These are phyloP conservation scores for Linanthus parryae DNA, from an alignment of 148 eudicot species.

Conservation along the genomic window DNA sequence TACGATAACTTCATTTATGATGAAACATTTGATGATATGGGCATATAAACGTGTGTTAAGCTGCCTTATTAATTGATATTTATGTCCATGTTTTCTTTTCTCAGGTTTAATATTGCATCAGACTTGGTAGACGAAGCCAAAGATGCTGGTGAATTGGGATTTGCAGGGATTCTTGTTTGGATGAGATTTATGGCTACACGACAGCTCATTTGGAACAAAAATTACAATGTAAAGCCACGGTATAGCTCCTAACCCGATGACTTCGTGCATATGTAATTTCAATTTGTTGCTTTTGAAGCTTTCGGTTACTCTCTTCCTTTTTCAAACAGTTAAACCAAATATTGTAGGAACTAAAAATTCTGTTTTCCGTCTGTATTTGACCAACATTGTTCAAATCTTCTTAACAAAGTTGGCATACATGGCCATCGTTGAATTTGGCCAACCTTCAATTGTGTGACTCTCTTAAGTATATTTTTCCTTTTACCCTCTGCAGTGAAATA, in stretches of 20 bases:
- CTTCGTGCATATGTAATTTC: neutral
- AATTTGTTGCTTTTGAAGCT: neutral
- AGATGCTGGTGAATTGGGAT: slow-evolving; percentile 76
- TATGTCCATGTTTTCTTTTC: slow-evolving; percentile 5
- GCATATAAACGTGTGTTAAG: too few relatives aligned
- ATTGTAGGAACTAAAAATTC: too few relatives aligned
- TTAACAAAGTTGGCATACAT: too few relatives aligned
- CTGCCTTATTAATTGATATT: too few relatives aligned
- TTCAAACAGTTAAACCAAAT: too few relatives aligned
- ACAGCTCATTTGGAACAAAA: slow-evolving; percentile 97
- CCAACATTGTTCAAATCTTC: too few relatives aligned
- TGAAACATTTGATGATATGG: too few relatives aligned
- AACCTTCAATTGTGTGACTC: neutral
- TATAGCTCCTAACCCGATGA: slow-evolving; percentile 16
- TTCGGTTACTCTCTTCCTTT: too few relatives aligned
- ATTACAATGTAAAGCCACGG: slow-evolving; percentile 98
- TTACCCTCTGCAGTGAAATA: slow-evolving; percentile 66
- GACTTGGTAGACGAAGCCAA: slow-evolving; percentile 79
- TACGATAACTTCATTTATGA: too few relatives aligned
- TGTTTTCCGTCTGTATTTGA: too few relatives aligned
- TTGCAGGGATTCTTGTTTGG: slow-evolving; percentile 97
- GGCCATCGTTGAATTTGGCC: too few relatives aligned
- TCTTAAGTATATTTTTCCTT: neutral
- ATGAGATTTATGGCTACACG: slow-evolving; percentile 98
- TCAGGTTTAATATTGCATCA: slow-evolving; percentile 92